These are phyloP conservation scores for Psophocarpus tetragonolobus DNA, from an alignment of 306 rosid species.

Conservation along the genomic window DNA sequence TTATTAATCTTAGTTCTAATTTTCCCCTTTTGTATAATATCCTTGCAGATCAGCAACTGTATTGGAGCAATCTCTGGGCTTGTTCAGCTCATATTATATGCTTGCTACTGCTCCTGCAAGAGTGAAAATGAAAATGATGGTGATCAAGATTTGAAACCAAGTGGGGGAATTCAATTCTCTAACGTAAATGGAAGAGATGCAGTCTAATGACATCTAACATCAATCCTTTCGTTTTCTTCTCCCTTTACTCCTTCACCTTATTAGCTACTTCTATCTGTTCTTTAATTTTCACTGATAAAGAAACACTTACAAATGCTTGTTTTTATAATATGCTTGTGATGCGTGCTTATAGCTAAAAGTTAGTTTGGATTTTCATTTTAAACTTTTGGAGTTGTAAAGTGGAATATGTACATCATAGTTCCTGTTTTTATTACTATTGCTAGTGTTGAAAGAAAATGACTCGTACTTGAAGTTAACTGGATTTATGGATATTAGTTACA, in stretches of 20 bases:
- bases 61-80: conserved; percentile 63
- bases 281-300: not conserved
- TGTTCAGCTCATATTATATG: conserved; percentile 56
- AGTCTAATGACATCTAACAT: conserved; percentile 24
- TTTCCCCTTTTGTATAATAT: not conserved
- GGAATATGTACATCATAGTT: not conserved
- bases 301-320: not conserved
- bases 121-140: not conserved
- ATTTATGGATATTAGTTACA: too few species aligned
- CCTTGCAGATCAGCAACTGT: conserved; percentile 65
- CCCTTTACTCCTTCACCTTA: not conserved
- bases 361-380: not conserved
- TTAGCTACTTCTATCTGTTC: not conserved
- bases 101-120: conserved; percentile 31
- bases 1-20: not conserved
- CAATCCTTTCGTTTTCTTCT: not conserved
- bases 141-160: conserved; percentile 24
- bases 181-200: not conserved
- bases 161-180: conserved; percentile 48
- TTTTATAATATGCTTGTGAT: not conserved
- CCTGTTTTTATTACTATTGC: too few species aligned
- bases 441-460: too few species aligned
- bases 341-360: not conserved
- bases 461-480: too few species aligned
- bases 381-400: not conserved